Evolutionary conservation across 164 flowering plant genomes (phyloP).

Genomic region (Aristolochia californica): DNA sequence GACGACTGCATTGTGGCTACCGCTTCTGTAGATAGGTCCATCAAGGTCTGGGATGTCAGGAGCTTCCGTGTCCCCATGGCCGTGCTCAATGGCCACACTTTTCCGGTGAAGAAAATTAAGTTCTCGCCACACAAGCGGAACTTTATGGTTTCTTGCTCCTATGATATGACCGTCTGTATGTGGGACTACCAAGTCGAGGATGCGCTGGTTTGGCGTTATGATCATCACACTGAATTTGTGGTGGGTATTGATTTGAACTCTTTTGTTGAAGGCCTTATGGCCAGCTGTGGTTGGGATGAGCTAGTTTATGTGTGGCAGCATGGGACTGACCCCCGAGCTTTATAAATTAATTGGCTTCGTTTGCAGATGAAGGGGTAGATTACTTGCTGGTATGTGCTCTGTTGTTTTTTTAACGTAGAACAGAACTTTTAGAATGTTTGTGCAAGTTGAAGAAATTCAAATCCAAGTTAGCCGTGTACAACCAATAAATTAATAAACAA

Average conservation of each 20-base stretch:
- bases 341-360: conserved; percentile 12
- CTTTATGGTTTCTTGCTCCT: conserved; percentile 60
- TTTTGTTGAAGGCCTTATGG: conserved; percentile 87
- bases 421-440: too few relatives aligned
- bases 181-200: conserved; percentile 90
- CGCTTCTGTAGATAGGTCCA: conserved; percentile 65
- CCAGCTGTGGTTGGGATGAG: conserved; percentile 97
- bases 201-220: conserved; percentile 70
- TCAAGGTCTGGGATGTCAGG: conserved; percentile 90
- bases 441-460: too few relatives aligned
- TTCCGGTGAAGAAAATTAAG: conserved; percentile 68
- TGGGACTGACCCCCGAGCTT: conserved; percentile 85
- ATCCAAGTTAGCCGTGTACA: too few relatives aligned
- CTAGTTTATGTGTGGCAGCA: conserved; percentile 90
- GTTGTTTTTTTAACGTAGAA: too few relatives aligned
- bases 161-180: conserved; percentile 85
- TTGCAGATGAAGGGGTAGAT: too few relatives aligned
- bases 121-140: conserved; percentile 74
- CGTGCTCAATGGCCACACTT: conserved; percentile 38
- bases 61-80: conserved; percentile 12
- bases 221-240: conserved; percentile 92
- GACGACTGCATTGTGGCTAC: conserved; percentile 68
- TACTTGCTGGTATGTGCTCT: too few relatives aligned
- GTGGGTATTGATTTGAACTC: conserved; percentile 97
- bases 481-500: too few relatives aligned